phyloP scores from a whole-genome alignment of 2,329 filamentous ascomycete genomes.

The Pezicula carpinea region DNA sequence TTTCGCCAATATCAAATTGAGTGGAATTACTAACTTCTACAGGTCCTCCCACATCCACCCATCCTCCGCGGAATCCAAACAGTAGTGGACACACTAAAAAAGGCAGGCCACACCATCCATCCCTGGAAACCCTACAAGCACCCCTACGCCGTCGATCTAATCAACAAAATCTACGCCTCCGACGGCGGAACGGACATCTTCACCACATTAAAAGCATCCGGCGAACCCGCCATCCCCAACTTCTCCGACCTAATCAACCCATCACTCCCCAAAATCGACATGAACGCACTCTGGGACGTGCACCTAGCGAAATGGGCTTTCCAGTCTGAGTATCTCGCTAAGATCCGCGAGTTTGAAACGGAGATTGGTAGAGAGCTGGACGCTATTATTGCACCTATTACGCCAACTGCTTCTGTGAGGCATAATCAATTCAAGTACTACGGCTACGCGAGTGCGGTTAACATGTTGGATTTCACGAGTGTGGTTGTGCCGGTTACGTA shows the following conservation, averaged over 20 bases:
- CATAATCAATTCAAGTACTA: conserved; percentile 21
- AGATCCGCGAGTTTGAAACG: conserved; percentile 24
- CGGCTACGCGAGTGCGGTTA: conserved; percentile 20
- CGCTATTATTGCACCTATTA: conserved; percentile 28
- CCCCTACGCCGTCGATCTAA: conserved; percentile 21
- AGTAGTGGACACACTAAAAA: conserved; percentile 26
- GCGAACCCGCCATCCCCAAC: conserved; percentile 35
- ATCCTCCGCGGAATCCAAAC: conserved; percentile 29
- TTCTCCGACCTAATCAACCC: conserved; percentile 19
- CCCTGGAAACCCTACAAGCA: conserved; percentile 31
- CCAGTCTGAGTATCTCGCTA: conserved; percentile 30
- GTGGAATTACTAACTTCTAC: not conserved
- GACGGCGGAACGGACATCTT: conserved; percentile 23
- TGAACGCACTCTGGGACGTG: conserved; percentile 20
- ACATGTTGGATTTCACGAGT: conserved; percentile 29
- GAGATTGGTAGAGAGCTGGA: conserved; percentile 26
- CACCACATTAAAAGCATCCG: conserved; percentile 14
- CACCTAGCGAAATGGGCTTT: conserved; percentile 22
- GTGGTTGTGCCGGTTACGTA: conserved; percentile 39
- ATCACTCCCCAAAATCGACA: conserved; percentile 14
- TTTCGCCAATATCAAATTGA: not conserved
- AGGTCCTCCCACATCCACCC: conserved; percentile 32
- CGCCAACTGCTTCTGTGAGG: conserved; percentile 29
- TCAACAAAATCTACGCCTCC: conserved; percentile 21
- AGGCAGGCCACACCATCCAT: conserved; percentile 31